These are phyloP conservation scores for Lepidium campestre DNA, from an alignment of 441 rosid genomes.

Conservation along the genomic window DNA sequence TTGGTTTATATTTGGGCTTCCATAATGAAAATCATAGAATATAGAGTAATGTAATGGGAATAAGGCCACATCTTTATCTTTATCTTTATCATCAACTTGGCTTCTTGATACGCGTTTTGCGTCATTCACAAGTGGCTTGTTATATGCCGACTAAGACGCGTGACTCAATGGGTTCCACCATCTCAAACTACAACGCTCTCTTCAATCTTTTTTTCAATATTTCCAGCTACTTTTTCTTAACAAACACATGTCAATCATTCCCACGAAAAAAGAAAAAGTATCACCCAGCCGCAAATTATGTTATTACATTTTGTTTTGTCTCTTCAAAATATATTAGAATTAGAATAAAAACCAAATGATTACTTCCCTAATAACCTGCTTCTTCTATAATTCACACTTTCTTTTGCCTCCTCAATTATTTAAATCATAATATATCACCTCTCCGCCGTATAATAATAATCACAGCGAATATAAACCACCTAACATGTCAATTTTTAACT, in stretches of 20 bases:
- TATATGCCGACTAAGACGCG: neutral
- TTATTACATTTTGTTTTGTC: neutral
- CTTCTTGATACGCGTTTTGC: neutral
- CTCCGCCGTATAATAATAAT: neutral
- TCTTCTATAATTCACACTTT: neutral
- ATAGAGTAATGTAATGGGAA: neutral
- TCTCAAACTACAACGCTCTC: too few species aligned
- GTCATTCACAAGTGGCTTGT: neutral
- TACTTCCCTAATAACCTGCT: slow-evolving; percentile 8
- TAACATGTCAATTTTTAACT: neutral
- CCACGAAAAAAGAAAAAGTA: neutral
- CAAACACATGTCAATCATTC: neutral
- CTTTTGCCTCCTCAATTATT: neutral
- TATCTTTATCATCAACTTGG: slow-evolving; percentile 17
- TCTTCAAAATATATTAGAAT: too few species aligned
- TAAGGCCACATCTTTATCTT: too few species aligned
- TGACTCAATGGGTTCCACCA: slow-evolving; percentile 4
- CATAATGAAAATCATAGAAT: neutral
- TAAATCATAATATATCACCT: neutral
- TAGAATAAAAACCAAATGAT: slow-evolving; percentile 20
- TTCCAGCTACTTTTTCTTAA: neutral
- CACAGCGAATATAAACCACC: neutral
- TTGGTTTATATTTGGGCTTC: neutral
- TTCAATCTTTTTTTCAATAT: too few species aligned
- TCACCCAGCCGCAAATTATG: slow-evolving; percentile 1